A percentile compares a stretch with the other conserved stretches of the same genome.
phyloP scores from a whole-genome alignment of 306 rosid genomes.

The Leucaena leucocephala region DNA sequence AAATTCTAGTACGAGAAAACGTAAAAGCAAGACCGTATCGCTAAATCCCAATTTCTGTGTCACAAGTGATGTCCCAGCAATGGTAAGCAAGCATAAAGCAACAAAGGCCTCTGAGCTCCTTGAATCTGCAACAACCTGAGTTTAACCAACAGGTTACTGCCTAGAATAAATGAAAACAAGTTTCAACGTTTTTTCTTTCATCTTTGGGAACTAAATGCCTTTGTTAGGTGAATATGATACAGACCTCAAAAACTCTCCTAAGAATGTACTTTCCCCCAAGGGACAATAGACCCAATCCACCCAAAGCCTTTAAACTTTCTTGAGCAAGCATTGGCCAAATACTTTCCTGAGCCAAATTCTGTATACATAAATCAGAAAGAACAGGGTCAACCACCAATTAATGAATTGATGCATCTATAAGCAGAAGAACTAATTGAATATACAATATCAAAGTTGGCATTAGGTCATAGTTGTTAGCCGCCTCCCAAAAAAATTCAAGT shows the following conservation, averaged over 20 bases:
- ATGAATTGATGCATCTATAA: conserved; percentile 24
- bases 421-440: conserved; percentile 17
- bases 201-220: conserved; percentile 11
- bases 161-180: conserved; percentile 29
- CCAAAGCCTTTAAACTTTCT: conserved; percentile 96
- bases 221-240: conserved; percentile 29
- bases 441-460: conserved; percentile 3
- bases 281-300: conserved; percentile 94
- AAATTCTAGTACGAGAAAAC: conserved; percentile 19
- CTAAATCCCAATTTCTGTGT: conserved; percentile 98
- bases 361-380: conserved; percentile 37
- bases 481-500: conserved; percentile 9
- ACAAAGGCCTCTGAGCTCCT: conserved; percentile 99
- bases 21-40: conserved; percentile 74
- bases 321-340: conserved; percentile 94
- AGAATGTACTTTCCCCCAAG: conserved; percentile 91
- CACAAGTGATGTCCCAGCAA: conserved; percentile 91
- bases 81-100: conserved; percentile 93
- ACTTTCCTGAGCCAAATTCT: conserved; percentile 80
- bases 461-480: not conserved
- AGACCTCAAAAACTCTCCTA: conserved; percentile 94
- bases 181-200: conserved; percentile 17
- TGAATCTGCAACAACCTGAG: conserved; percentile 97
- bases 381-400: conserved; percentile 35
- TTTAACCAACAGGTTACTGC: conserved; percentile 46